These are phyloP conservation scores for Meyerozyma sp. DNA, from an alignment of 1,139 yeast genomes.

Conservation along the genomic window DNA sequence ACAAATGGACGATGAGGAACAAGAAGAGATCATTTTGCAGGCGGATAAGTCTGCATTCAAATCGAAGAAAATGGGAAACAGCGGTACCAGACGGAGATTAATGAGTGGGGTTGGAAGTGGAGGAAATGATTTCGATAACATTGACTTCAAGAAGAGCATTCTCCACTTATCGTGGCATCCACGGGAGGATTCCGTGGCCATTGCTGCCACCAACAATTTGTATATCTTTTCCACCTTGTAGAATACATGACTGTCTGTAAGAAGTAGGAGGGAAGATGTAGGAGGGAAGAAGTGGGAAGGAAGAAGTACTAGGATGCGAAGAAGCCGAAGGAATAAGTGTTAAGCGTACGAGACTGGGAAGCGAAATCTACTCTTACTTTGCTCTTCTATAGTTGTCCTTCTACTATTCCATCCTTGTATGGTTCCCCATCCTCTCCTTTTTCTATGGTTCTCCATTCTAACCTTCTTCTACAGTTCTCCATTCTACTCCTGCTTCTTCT, in stretches of 20 bases:
- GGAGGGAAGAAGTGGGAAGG: not conserved
- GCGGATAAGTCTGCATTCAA: conserved; percentile 98
- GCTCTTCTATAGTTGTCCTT: too few relatives aligned
- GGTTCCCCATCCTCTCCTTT: too few relatives aligned
- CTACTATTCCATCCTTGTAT: too few relatives aligned
- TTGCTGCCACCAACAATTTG: conserved; percentile 95
- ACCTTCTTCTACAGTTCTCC: not conserved
- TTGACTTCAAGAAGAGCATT: conserved; percentile 92
- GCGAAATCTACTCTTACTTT: too few relatives aligned
- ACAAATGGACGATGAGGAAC: conserved; percentile 48
- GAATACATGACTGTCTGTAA: conserved; percentile 2
- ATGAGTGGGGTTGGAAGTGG: conserved; percentile 39
- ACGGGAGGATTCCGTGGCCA: conserved; percentile 90
- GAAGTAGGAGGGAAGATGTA: not conserved
- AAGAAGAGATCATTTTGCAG: conserved; percentile 75
- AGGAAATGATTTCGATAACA: conserved; percentile 63
- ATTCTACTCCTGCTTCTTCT: not conserved
- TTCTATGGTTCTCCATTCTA: too few relatives aligned
- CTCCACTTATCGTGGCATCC: conserved; percentile 99
- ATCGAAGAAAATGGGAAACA: conserved; percentile 51
- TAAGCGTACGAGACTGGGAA: too few relatives aligned
- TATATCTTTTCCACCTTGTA: conserved; percentile 70
- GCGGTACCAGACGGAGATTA: conserved; percentile 38
- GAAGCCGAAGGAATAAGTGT: too few relatives aligned
- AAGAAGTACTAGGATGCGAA: too few relatives aligned